These are phyloP conservation scores for Craterostigma plantagineum DNA, from an alignment of 257 asterid genomes.

Conservation along the genomic window DNA sequence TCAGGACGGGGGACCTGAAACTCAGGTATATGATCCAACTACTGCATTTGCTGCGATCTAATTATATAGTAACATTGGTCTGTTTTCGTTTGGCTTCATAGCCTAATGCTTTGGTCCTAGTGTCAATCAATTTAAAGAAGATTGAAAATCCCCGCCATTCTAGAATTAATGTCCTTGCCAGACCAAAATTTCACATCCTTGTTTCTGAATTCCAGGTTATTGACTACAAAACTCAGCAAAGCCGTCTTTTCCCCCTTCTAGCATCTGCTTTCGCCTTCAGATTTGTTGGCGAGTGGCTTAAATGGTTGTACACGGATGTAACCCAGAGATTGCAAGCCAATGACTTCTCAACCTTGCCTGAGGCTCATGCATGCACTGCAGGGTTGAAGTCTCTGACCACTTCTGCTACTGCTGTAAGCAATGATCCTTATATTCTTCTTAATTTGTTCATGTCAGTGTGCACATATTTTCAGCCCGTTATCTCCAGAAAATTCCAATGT, in stretches of 20 bases:
- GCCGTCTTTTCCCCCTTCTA: slow-evolving; percentile 79
- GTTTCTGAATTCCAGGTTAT: slow-evolving; percentile 39
- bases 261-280: slow-evolving; percentile 97
- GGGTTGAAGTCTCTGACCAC: slow-evolving; percentile 98
- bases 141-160: not conserved
- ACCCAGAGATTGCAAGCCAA: slow-evolving; percentile 57
- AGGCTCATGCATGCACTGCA: slow-evolving; percentile 99
- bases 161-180: not conserved
- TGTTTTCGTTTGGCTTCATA: no score
- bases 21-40: slow-evolving; percentile 45
- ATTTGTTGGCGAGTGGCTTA: slow-evolving; percentile 93
- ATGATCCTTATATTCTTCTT: slow-evolving; percentile 3
- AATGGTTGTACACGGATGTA: slow-evolving; percentile 86
- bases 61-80: not conserved
- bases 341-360: slow-evolving; percentile 90
- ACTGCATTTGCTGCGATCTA: not conserved
- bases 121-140: no score
- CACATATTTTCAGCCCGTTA: slow-evolving; percentile 3
- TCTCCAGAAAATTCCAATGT: slow-evolving; percentile 1
- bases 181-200: not conserved
- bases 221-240: slow-evolving; percentile 94
- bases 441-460: not conserved
- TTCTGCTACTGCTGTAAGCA: slow-evolving; percentile 79
- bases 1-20: slow-evolving; percentile 78
- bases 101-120: no score